Percentiles rank a stretch among this genome's conserved stretches.
These are phyloP conservation scores for Dioszegia crocea DNA, from an alignment of 768 basidiomycete genomes.

Conservation along the genomic window DNA sequence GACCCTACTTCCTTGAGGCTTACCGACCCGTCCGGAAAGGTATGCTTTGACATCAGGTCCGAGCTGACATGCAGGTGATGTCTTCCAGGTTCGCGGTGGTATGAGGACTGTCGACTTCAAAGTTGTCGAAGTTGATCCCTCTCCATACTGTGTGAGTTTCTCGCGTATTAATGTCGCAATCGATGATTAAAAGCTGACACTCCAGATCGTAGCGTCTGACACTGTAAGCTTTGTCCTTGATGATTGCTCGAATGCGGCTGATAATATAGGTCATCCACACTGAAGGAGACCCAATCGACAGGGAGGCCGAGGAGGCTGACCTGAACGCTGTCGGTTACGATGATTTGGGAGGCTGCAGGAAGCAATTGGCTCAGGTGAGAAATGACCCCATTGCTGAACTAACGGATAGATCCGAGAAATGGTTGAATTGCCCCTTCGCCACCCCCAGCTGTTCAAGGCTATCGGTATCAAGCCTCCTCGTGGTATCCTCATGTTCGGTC, in stretches of 20 bases:
- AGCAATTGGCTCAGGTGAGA: constrained; percentile 86
- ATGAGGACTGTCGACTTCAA: constrained; percentile 99
- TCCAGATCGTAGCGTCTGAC: constrained; percentile 89
- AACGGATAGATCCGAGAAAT: constrained; percentile 75
- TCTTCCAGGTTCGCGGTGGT: constrained; percentile 97
- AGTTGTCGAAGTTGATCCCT: constrained; percentile 86
- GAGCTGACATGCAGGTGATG: constrained; percentile 62
- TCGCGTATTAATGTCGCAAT: constrained; percentile 83
- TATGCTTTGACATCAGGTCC: constrained; percentile 7
- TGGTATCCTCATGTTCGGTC: constrained; percentile 97
- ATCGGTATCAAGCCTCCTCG: constrained; percentile 99
- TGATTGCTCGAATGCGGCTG: too few species aligned
- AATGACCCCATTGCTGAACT: background rate
- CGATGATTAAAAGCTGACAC: constrained; percentile 49
- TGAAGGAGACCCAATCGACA: constrained; percentile 98
- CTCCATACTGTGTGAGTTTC: constrained; percentile 75
- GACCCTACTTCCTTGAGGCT: constrained; percentile 97
- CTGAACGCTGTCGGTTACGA: constrained; percentile 97
- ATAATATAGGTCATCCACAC: constrained; percentile 37
- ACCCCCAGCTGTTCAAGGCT: constrained; percentile 98
- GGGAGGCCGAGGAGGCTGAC: constrained; percentile 97
- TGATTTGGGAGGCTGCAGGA: constrained; percentile 98
- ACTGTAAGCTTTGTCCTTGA: constrained; percentile 98
- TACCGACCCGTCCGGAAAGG: constrained; percentile 44
- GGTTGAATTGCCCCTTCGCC: constrained; percentile 93